Evolutionary conservation across 495 filamentous ascomycete species (phyloP), one percentile per base, ranked within the genome.

Genomic region (Penicillium maclennaniae): DNA sequence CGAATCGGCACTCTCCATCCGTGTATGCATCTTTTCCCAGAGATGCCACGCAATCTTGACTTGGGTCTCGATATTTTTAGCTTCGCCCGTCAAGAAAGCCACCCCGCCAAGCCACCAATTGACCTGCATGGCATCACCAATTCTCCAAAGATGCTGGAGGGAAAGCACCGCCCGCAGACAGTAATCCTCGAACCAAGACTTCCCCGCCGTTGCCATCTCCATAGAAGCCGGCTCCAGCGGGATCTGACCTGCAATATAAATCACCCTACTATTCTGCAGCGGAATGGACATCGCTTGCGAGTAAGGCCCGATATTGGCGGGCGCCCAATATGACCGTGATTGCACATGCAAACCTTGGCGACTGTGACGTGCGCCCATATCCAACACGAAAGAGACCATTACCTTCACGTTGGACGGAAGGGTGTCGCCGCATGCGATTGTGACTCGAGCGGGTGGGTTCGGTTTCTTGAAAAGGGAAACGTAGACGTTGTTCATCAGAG

Each of bases 271-370:
- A 51, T 46, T 39, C 27, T 54, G 47, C 52, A 81, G 51, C 27
- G 83, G 83, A 17, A 83, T 67, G 16, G 82, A 75, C 43, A 93
- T 83, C 1, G 93, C 90, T 71, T 99, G 93, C 12, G 90, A 95
- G 67, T 99, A 99, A 0, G 95, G 93, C 0, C 93, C 93, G 47
- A 99, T 99, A 58, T 97, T 97, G 7, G 95, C 92, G 0, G 93
- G 93, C 1, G 93, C 95, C 93, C 93, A 99, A 77, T 97, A 97
- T 4, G 88, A 93, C 23, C 88, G 79, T 15, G 87, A 91, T 65
- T 97, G 95, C 4, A 99, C 91, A 67, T 99, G 93, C 1, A 99
- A 78, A 2, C 84, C 84, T 10, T 77, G 76, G 46, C 76, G 69
- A 45, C 46, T 23, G 23, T 52, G 49, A 38, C 67, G 62, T 6